Evolutionary conservation across 129 eudicot genomes (phyloP).

Genomic region (Silybum marianum): DNA sequence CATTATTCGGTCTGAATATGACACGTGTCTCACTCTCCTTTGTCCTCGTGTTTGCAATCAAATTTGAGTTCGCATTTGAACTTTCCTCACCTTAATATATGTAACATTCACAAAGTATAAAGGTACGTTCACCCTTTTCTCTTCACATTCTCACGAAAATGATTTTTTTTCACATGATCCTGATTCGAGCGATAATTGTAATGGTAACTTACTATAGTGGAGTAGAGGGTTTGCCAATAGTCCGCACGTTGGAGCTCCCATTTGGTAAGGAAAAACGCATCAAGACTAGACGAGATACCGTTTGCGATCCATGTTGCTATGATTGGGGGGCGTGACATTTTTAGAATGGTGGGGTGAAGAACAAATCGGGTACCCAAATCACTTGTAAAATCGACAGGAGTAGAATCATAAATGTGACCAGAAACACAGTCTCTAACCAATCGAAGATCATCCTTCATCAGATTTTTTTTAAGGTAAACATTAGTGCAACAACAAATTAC

Average conservation of each 20-base stretch:
- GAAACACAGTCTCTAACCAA: slow-evolving; percentile 76
- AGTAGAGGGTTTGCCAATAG: slow-evolving; percentile 90
- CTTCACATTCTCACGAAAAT: too few relatives aligned
- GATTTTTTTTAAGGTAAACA: slow-evolving; percentile 2
- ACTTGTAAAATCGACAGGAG: slow-evolving; percentile 86
- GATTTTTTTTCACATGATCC: background rate
- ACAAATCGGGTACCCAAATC: slow-evolving; percentile 74
- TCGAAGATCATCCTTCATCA: slow-evolving; percentile 55
- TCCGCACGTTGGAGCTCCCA: slow-evolving; percentile 89
- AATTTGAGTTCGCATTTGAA: too few relatives aligned
- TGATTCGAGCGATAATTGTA: background rate
- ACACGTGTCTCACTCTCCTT: too few relatives aligned
- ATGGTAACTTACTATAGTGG: slow-evolving; percentile 63
- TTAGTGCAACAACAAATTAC: background rate
- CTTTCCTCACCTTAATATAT: too few relatives aligned
- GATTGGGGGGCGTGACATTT: slow-evolving; percentile 65
- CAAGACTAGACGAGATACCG: slow-evolving; percentile 64
- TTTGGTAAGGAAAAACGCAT: slow-evolving; percentile 71
- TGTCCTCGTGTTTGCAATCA: too few relatives aligned
- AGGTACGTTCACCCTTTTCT: too few relatives aligned
- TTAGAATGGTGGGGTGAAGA: slow-evolving; percentile 74
- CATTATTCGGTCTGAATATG: too few relatives aligned
- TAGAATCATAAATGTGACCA: slow-evolving; percentile 83
- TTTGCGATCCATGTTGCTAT: slow-evolving; percentile 70
- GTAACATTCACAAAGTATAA: background rate